phyloP scores from a whole-genome alignment of 495 filamentous ascomycete genomes.

The Massariosphaeria phaeospora region DNA sequence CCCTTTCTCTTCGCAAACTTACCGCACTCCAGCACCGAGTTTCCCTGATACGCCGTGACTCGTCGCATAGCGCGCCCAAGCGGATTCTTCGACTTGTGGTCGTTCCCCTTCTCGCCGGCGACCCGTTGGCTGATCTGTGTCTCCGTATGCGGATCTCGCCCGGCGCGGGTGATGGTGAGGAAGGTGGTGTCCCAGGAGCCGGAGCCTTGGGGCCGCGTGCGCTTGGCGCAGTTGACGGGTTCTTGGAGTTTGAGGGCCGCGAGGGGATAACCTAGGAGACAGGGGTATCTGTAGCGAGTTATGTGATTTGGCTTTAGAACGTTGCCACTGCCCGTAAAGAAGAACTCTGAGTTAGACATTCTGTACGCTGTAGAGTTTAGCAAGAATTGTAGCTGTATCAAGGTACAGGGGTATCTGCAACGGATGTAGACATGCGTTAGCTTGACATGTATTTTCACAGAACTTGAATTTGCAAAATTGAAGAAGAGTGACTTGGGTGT shows the following conservation, averaged over 20 bases:
- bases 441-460: too few relatives aligned
- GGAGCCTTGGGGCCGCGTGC: conserved; percentile 2
- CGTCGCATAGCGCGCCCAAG: conserved; percentile 11
- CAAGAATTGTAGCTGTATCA: neutral
- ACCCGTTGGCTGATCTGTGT: neutral
- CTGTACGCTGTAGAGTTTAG: too few relatives aligned
- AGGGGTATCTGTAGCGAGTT: conserved; percentile 15
- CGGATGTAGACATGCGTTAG: neutral
- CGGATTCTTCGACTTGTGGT: conserved; percentile 2
- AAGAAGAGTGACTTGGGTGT: too few relatives aligned
- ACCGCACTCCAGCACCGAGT: conserved; percentile 10
- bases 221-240: neutral
- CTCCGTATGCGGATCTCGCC: neutral
- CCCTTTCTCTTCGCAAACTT: conserved; percentile 3
- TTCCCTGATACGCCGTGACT: conserved; percentile 4
- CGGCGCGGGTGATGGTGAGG: conserved; percentile 1
- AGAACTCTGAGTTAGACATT: neutral
- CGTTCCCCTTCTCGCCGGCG: neutral
- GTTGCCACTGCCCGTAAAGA: conserved; percentile 11
- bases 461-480: too few relatives aligned
- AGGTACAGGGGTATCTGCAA: neutral
- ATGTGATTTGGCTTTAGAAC: conserved; percentile 17
- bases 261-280: neutral
- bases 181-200: neutral
- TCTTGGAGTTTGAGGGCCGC: conserved; percentile 2